phyloP scores from a whole-genome alignment of 305 asterid genomes.

The Fraxinus greggii region DNA sequence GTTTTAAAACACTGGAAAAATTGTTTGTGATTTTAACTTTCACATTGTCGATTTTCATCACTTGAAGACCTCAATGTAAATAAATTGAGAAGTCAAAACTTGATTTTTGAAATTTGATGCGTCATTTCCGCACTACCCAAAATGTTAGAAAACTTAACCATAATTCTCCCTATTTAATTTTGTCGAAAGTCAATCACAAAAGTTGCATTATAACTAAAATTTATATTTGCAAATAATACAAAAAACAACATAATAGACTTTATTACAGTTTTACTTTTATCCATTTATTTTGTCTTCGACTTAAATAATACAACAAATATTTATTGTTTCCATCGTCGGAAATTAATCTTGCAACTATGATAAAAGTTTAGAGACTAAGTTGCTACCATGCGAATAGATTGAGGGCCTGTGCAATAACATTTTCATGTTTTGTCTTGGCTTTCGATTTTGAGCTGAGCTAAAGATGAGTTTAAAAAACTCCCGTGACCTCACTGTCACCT shows the following conservation, averaged over 20 bases:
- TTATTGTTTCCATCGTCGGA: not conserved
- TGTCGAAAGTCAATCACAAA: no score
- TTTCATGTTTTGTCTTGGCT: not conserved
- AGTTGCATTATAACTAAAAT: no score
- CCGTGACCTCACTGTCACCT: slow-evolving; percentile 59
- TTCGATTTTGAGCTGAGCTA: slow-evolving; percentile 17
- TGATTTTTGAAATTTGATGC: not conserved
- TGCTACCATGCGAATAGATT: not conserved
- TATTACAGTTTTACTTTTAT: no score
- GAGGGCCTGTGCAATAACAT: not conserved
- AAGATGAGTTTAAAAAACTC: slow-evolving; percentile 48
- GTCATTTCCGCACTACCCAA: not conserved
- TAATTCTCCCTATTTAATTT: no score
- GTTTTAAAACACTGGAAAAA: no score
- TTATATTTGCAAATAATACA: no score
- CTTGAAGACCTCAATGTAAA: not conserved
- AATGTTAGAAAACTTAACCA: not conserved
- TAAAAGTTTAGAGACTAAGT: not conserved
- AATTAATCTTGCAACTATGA: not conserved
- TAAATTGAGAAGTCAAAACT: not conserved
- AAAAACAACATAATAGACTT: not conserved
- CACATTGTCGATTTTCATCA: not conserved
- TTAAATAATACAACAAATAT: no score
- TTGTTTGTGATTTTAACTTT: not conserved
- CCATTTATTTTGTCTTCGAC: not conserved